phyloP scores from a whole-genome alignment of 2,329 filamentous ascomycete genomes.

The Aspergillus udagawae region DNA sequence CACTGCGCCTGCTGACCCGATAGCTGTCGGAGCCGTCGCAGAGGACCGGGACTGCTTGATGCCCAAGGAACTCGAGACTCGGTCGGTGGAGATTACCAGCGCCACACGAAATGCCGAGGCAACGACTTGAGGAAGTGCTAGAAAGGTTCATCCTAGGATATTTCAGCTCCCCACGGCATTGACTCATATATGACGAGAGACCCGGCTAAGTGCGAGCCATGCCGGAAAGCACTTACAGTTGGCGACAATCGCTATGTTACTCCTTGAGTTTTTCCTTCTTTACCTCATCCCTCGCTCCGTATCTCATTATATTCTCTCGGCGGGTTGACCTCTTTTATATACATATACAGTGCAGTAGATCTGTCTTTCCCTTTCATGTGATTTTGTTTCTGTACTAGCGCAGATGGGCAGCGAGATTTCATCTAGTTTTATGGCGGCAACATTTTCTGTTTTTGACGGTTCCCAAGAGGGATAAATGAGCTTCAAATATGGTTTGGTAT shows the following conservation, averaged over 20 bases:
- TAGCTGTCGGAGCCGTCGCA: constrained; percentile 7
- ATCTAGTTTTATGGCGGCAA: neutral
- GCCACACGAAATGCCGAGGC: constrained; percentile 23
- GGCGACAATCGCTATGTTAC: neutral
- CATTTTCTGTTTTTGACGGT: neutral
- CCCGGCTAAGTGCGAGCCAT: too few relatives aligned
- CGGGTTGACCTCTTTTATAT: constrained; percentile 10
- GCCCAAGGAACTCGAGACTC: constrained; percentile 35
- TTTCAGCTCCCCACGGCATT: too few relatives aligned
- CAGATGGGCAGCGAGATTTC: constrained; percentile 5
- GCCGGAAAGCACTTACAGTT: too few relatives aligned
- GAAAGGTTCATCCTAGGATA: neutral
- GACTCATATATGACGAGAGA: too few relatives aligned
- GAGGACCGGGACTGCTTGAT: constrained; percentile 16
- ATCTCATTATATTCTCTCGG: neutral
- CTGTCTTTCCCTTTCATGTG: constrained; percentile 5
- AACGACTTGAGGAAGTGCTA: constrained; percentile 19
- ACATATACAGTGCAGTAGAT: constrained; percentile 20
- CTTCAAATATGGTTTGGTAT: neutral
- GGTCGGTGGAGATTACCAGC: constrained; percentile 32
- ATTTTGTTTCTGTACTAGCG: constrained; percentile 1
- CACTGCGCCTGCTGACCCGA: constrained; percentile 4
- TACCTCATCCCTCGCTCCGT: neutral
- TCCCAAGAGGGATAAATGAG: neutral
- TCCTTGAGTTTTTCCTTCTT: neutral